Evolutionary conservation across 768 basidiomycete species (phyloP), one percentile per base, ranked within the genome.

Genomic region (Mycena filopes): DNA sequence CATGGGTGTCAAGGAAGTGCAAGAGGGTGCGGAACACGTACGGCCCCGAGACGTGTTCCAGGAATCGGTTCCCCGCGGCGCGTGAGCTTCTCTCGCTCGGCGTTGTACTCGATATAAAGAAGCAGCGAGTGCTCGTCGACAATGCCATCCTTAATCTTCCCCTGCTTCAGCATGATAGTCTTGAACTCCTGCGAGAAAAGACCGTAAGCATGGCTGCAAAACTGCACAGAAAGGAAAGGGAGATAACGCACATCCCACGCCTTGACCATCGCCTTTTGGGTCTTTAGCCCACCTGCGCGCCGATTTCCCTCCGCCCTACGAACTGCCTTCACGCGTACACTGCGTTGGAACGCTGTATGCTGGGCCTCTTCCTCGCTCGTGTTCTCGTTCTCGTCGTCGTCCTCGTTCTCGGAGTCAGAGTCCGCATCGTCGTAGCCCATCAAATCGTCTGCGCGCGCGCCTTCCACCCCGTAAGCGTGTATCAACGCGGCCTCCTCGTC

Each of bases 41-140:
- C 76, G 9, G 77, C 76, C 4, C 77, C 75, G 28, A 78, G 55
- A 31, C 68, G 69, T 4, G 75, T 75, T 1, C 72, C 74, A n/a
- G 74, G 69, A 21, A 76, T 74, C 25, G 68, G 66, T 6, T 58
- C 25, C 5, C 74, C 73, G 38, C 47, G 43, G 2, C 66, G 65
- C 7, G 54, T 71, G 5, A 58, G 46, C 56, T 77, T 78, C 21
- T 65, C 65, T 3, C 75, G 68, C 36, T 74, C 75, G 11, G 74
- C 70, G 42, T 43, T 68, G 36, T 60, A 71, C 28, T 71, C 59
- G 43, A 78, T 73, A 48, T 62, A 77, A 10, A 73, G 58, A 8
- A 76, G 69, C 9, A 78, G 57, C 0, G 72, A 67, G 63, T 76
- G 76, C 36, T 74, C 73, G 45, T 79, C 75, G 3, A 78, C 66